Evolutionary conservation across 2,329 filamentous ascomycete genomes (phyloP), one percentile per base, ranked within the genome.

Genomic region (Tolypocladium sp.): DNA sequence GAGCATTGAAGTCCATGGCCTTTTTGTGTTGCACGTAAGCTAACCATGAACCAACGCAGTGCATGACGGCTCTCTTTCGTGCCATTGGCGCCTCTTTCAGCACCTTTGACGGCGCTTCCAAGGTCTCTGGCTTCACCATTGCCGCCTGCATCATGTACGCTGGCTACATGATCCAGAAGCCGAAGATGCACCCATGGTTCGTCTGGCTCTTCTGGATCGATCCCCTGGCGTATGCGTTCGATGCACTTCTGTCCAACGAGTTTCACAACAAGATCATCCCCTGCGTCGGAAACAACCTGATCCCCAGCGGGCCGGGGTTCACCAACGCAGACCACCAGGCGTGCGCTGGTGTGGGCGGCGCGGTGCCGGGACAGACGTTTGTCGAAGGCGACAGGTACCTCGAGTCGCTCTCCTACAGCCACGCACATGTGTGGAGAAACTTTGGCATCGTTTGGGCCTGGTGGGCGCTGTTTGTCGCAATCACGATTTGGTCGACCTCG

Each of bases 171-270:
- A 87, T 88, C 59, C 78, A 77, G 5, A 83, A 84, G 30, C 78
- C 77, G 27, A 74, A 82, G 61, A 87, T 87, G 84, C 81, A 84
- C 46, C 79, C 80, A 0, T 87, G 83, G 83, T 80, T 88, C 30
- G 72, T 76, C 3, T 88, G 85, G 85, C 68, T 87, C 3, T 85
- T 79, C 61, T 86, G 83, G 82, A 80, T 87, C 27, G 80, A 88
- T 62, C 88, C 88, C 0, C 73, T 91, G 3, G 82, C 87, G 0
- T 91, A 90, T 60, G 85, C 79, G 0, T 91, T 90, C 59, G 85
- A 90, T 63, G 82, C 81, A 0, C 70, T 92, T 0, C 77, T 91
- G 66, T 77, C 85, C 0, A 91, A 91, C 64, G 88, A 92, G 67
- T 90, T 91, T 59, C 79, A 88, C 62, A 74, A 73, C 40, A 74